Base-by-base conservation (phyloP, 495 filamentous ascomycete genomes). In the Aspergillus wentii region DNA sequence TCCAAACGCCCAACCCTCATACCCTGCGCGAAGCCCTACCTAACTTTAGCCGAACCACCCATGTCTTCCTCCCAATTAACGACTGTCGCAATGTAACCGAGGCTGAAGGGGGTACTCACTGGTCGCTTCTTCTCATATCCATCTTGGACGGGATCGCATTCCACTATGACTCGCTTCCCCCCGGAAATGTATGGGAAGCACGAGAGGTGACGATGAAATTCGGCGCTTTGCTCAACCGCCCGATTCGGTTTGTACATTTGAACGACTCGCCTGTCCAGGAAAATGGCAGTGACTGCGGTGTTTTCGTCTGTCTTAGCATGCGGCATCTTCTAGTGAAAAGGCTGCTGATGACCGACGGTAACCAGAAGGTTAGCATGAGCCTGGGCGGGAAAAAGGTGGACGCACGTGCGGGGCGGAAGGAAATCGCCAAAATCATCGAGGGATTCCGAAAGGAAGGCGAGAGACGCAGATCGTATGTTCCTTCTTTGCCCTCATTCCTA, bases 31-130 rank as follows among this genome's bases (percentile, higher is more conserved):
- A 69, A 34, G 68, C 66, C 0, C 57, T 70, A 10, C 68, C 66
- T 0, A 72, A 94, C 58, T 94, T 98, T 67, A 56, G 61, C 32
- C 72, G 72, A 13, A 85, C 88, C 14, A 92, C 89, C 2, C 94
- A 99, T 61, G 88, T 97, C 56, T 99, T 99, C 67, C 79, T 97
- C 11, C 94, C 94, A 8, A 82, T 99, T 41, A 99, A 96, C 60
- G 91, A 99, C 64, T 83, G 77, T 49, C 75, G 75, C 8, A 83
- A 88, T 43, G 76, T 85, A 34, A 74, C 69, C 19, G 68, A 81
- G 35, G 80, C 88, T 15, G 90, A 96, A 66, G 88, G 88, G 30
- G 94, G 94, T 25, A 82, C 80, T 2, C 94, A 99, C 61, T 99
- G 94, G 94, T 94, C 87, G 2, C 69, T 99, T 4, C 80, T 99